Percentiles rank a stretch among this genome's conserved stretches.
Evolutionary conservation across 805 yeast species (phyloP).

Genomic region (Wickerhamiella occidentalis): DNA sequence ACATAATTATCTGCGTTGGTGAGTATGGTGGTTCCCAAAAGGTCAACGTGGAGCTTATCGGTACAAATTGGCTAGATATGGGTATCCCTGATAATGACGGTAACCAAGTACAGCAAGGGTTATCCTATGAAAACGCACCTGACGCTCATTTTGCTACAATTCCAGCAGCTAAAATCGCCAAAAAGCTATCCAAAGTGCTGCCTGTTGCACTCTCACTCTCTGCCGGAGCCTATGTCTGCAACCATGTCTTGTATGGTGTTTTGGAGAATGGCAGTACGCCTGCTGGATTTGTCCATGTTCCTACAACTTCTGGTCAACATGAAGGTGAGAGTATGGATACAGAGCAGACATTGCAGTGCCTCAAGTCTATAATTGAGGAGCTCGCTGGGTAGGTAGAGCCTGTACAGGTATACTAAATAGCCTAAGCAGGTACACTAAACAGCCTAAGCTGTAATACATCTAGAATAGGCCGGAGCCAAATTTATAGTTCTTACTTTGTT

Average conservation of each 20-base stretch:
- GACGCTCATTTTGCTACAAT: constrained; percentile 17
- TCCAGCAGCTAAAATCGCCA: constrained; percentile 12
- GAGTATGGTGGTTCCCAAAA: constrained; percentile 16
- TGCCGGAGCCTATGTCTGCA: constrained; percentile 19
- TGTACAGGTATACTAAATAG: too few relatives aligned
- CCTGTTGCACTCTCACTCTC: constrained; percentile 16
- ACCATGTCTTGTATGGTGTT: constrained; percentile 17
- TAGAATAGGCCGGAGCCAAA: too few relatives aligned
- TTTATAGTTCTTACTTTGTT: too few relatives aligned
- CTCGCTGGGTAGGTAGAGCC: neutral
- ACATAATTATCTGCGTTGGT: constrained; percentile 17
- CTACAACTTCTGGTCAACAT: constrained; percentile 5
- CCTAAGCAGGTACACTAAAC: too few relatives aligned
- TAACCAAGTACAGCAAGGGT: neutral
- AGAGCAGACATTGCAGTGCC: neutral
- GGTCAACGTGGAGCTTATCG: constrained; percentile 16
- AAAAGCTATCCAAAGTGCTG: constrained; percentile 5
- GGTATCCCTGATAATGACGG: constrained; percentile 17
- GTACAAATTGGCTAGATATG: constrained; percentile 16
- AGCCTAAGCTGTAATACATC: neutral
- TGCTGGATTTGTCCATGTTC: constrained; percentile 18
- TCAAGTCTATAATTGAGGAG: neutral
- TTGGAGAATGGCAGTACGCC: constrained; percentile 9
- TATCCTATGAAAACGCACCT: constrained; percentile 11
- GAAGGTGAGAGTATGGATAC: neutral